Evolutionary conservation across 202 grass and related monocot genomes (phyloP).

Genomic region (Carex sylvatica): DNA sequence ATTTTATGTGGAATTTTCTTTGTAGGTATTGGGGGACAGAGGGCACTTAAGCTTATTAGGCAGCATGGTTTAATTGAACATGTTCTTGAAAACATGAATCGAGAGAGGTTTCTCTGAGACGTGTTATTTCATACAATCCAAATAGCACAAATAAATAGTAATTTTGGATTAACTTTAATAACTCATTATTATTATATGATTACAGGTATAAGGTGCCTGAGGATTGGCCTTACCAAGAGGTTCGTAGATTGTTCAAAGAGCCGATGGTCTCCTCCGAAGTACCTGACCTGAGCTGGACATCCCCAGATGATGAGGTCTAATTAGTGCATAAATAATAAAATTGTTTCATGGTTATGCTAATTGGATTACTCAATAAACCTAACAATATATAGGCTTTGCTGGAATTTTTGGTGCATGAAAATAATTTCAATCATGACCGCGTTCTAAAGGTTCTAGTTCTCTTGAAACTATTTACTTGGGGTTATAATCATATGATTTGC

Average conservation of each 20-base stretch:
- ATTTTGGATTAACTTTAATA: constrained; percentile 9
- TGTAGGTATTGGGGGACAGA: constrained; percentile 91
- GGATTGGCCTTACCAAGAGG: constrained; percentile 91
- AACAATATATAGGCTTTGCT: constrained; percentile 53
- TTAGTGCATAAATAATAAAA: constrained; percentile 5
- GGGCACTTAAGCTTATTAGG: constrained; percentile 85
- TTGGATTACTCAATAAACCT: constrained; percentile 33
- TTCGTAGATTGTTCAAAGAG: constrained; percentile 75
- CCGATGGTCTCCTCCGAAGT: constrained; percentile 60
- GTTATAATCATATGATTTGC: constrained; percentile 9
- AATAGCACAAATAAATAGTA: background rate
- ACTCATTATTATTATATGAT: background rate
- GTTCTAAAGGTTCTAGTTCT: constrained; percentile 63
- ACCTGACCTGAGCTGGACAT: constrained; percentile 68
- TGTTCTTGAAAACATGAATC: constrained; percentile 78
- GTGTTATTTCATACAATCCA: background rate
- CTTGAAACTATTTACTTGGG: constrained; percentile 20
- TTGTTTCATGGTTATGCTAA: constrained; percentile 5
- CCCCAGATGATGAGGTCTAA: constrained; percentile 65
- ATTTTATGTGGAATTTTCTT: constrained; percentile 13
- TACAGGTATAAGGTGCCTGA: constrained; percentile 77
- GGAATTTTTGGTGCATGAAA: constrained; percentile 72
- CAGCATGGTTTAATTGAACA: constrained; percentile 83
- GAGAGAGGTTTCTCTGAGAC: constrained; percentile 46
- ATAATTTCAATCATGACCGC: constrained; percentile 78